Percentiles rank a stretch among this genome's conserved stretches.
Conservation (phyloP, 768 basidiomycete genomes). For the Lentinula aciculospora region DNA sequence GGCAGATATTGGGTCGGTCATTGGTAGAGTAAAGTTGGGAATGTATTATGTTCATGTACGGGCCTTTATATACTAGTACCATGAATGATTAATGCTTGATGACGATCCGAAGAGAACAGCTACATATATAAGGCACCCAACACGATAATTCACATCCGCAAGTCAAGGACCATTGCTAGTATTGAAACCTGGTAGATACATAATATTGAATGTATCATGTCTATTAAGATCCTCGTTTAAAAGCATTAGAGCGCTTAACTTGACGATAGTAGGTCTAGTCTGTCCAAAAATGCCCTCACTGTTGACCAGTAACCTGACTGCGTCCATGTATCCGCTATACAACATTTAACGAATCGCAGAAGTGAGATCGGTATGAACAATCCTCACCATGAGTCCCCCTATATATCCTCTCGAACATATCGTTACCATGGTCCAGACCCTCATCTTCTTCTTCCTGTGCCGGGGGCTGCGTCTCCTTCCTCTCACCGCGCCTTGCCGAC, state of each 20-base stretch:
- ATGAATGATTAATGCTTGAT: no score
- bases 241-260: no score
- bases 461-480: conserved; percentile 15
- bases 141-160: no score
- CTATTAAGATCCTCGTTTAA: no score
- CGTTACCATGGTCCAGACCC: neutral
- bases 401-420: conserved; percentile 5
- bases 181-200: no score
- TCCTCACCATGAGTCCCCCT: neutral
- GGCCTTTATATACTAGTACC: no score
- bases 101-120: neutral
- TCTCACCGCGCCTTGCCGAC: conserved; percentile 48
- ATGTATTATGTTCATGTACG: no score
- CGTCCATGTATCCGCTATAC: conserved; percentile 1
- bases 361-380: neutral
- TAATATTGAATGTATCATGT: no score
- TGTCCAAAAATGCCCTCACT: neutral
- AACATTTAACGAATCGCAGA: neutral
- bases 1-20: neutral
- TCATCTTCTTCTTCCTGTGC: neutral
- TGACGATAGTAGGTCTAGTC: neutral
- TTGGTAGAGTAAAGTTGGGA: neutral
- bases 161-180: no score
- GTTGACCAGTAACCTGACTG: conserved; percentile 3
- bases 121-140: no score